Base-by-base conservation (phyloP, 441 rosid species). In the Adansonia grandidieri region DNA sequence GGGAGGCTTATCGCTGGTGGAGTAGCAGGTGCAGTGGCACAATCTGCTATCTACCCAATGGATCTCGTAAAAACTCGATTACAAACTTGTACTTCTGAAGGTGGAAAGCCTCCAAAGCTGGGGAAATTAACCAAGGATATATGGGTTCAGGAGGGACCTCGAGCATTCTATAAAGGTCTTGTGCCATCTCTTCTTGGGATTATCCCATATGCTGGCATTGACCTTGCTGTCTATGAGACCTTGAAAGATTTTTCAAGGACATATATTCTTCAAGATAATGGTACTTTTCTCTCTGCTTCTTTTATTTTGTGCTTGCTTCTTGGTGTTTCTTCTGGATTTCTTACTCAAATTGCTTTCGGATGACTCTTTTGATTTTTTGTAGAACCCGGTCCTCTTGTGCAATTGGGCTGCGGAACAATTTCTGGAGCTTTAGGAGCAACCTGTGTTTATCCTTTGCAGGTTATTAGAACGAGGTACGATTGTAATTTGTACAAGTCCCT, bases 381-480 rank as follows among this genome's bases (percentile, higher is more conserved):
- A 91, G 99, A 91, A 74, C 94, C 98, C 13, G 99, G 99, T 79
- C 92, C 98, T 40, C 83, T 93, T 57, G 88, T 92, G 80, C 99
- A 93, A 76, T 82, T 95, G 75, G 88, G 98, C 58, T 95, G 98
- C 81, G 99, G 98, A 82, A 97, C 89, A 83, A 76, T 93, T 48
- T 95, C 99, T 2, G 98, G 96, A 85, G 92, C 93, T 74, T 90
- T 93, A 40, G 99, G 98, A 76, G 99, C 99, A 74, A 89, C 95
- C 3, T 93, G 97, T 78, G 98, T 92, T 78, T 97, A 97, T 82
- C 99, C 99, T 20, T 88, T 97, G 87, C 99, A 93, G 84, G 99
- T 97, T 72, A 84, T 97, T 66, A 86, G 98, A 87, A 97, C 99
- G 76, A 92, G 98, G 98, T 97, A 90, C 53, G 63, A 3, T 20